These are phyloP conservation scores for Phialemoniopsis sp. DNA, from an alignment of 2,329 filamentous ascomycete species.

Conservation along the genomic window DNA sequence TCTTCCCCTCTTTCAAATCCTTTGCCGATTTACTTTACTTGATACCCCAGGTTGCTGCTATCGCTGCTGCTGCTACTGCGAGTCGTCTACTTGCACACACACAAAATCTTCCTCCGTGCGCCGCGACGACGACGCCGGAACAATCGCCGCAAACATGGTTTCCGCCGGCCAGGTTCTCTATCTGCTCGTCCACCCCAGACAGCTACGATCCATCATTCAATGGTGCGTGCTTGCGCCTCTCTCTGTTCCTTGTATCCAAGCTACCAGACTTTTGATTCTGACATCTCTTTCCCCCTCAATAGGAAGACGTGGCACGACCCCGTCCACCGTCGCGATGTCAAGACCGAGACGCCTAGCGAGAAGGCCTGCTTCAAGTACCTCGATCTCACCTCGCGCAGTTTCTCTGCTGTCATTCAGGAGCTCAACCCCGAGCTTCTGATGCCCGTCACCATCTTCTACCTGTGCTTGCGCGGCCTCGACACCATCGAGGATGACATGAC, in stretches of 20 bases:
- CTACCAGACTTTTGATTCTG: no score
- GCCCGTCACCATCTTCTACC: conserved; percentile 85
- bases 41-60: no score
- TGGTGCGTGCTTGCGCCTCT: conserved; percentile 53
- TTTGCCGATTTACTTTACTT: no score
- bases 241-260: no score
- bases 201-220: conserved; percentile 82
- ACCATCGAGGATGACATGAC: conserved; percentile 99
- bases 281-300: conserved; percentile 10
- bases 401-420: conserved; percentile 90
- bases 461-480: conserved; percentile 85
- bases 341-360: conserved; percentile 70
- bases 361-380: conserved; percentile 84
- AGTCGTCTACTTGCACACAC: no score
- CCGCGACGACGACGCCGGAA: not conserved
- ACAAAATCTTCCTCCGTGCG: no score
- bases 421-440: conserved; percentile 90
- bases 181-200: conserved; percentile 68
- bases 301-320: conserved; percentile 98
- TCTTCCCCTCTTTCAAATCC: no score
- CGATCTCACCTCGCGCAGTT: conserved; percentile 86
- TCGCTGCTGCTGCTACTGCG: no score
- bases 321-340: conserved; percentile 76
- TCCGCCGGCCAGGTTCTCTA: conserved; percentile 55
- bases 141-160: conserved; percentile 43